A percentile compares a stretch with the other conserved stretches of the same genome.
phyloP scores from a whole-genome alignment of 1,284 basidiomycete species.

The Fomitopsis palustris region DNA sequence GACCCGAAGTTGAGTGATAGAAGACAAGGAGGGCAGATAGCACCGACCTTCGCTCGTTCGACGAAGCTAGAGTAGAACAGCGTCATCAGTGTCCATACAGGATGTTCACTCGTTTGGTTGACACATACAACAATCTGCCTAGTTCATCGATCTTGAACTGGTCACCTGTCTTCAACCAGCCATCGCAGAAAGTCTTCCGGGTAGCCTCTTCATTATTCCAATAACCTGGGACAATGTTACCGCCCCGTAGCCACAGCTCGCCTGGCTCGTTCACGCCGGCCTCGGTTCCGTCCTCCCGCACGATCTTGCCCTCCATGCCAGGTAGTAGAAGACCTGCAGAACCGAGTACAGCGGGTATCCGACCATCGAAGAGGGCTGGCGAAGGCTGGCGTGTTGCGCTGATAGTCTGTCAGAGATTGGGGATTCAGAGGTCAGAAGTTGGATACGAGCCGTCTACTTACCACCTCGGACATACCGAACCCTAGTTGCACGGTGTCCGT shows the following conservation, averaged over 20 bases:
- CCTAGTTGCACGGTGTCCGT: conserved; percentile 35
- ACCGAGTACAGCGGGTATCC: conserved; percentile 33
- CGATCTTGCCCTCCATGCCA: conserved; percentile 57
- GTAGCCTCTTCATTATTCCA: conserved; percentile 67
- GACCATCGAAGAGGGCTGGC: conserved; percentile 45
- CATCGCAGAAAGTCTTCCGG: conserved; percentile 57
- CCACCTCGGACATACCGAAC: conserved; percentile 75
- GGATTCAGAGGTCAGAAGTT: not conserved
- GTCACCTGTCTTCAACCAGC: conserved; percentile 75
- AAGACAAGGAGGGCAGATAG: not conserved
- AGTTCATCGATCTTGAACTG: conserved; percentile 55
- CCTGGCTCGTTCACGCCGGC: conserved; percentile 57
- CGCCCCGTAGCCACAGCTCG: conserved; percentile 57
- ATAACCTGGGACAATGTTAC: conserved; percentile 60
- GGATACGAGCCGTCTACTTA: conserved; percentile 30
- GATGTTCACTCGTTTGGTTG: not conserved
- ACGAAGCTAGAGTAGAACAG: conserved; percentile 41
- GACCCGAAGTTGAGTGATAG: not conserved
- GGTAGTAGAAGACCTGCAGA: conserved; percentile 59
- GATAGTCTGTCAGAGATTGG: conserved; percentile 45
- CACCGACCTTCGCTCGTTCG: conserved; percentile 52
- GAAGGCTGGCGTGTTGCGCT: conserved; percentile 42
- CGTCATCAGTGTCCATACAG: not conserved
- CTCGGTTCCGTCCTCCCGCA: conserved; percentile 58
- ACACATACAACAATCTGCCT: conserved; percentile 61